A percentile compares a stretch with the other conserved stretches of the same genome.
These are phyloP conservation scores for Bifiguratus adelaidae DNA, from an alignment of 192 early-diverging fungal genomes.

Conservation along the genomic window DNA sequence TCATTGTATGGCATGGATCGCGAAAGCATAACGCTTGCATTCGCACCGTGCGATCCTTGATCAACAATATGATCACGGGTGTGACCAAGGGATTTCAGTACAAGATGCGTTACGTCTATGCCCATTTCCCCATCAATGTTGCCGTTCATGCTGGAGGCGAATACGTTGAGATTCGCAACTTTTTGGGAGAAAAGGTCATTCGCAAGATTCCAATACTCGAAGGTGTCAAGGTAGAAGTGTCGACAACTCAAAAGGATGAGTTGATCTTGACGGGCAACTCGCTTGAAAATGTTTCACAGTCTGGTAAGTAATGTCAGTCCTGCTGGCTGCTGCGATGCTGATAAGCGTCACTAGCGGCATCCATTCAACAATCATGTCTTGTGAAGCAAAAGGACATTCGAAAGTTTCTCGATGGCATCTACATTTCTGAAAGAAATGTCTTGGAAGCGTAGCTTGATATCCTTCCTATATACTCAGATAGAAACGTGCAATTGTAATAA, in stretches of 20 bases:
- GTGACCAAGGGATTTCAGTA: conserved; percentile 99
- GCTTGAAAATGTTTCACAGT: conserved; percentile 89
- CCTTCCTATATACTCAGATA: no score
- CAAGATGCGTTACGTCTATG: conserved; percentile 98
- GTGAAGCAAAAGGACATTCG: conserved; percentile 99
- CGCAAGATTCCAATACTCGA: conserved; percentile 78
- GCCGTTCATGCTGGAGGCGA: conserved; percentile 69
- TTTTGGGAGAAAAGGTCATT: conserved; percentile 92
- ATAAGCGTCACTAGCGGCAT: conserved; percentile 69
- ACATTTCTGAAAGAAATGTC: conserved; percentile 24
- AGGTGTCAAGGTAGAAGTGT: conserved; percentile 71
- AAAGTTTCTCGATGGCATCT: conserved; percentile 56
- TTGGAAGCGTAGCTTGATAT: conserved; percentile 10
- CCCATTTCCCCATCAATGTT: conserved; percentile 99
- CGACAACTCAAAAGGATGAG: conserved; percentile 89
- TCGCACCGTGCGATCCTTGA: conserved; percentile 91
- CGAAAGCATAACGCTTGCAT: conserved; percentile 98
- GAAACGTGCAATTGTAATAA: no score
- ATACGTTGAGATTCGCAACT: conserved; percentile 95
- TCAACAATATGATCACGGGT: conserved; percentile 95
- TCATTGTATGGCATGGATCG: conserved; percentile 89
- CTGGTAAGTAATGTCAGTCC: conserved; percentile 59
- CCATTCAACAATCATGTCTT: conserved; percentile 87
- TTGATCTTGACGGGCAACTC: conserved; percentile 89
- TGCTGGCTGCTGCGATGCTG: no score